Evolutionary conservation across 2,329 filamentous ascomycete species (phyloP).

Genomic region (Phialophora tarda): DNA sequence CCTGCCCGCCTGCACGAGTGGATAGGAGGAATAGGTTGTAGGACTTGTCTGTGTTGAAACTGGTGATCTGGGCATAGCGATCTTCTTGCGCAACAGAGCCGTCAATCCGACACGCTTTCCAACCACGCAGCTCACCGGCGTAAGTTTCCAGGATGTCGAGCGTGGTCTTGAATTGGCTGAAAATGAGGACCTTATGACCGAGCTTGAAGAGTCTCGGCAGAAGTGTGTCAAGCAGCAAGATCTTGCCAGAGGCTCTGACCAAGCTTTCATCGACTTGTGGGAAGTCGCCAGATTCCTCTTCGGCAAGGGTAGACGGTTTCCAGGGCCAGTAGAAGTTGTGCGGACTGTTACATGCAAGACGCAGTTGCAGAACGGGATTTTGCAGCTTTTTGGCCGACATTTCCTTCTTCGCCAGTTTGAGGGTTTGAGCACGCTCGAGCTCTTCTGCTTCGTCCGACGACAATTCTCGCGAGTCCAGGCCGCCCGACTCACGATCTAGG

Average conservation of each 20-base stretch:
- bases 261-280: constrained; percentile 76
- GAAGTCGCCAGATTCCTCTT: constrained; percentile 55
- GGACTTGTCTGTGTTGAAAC: constrained; percentile 70
- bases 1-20: constrained; percentile 89
- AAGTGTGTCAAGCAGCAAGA: constrained; percentile 88
- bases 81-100: constrained; percentile 79
- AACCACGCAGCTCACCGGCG: constrained; percentile 74
- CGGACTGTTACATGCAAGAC: constrained; percentile 88
- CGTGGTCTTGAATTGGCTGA: constrained; percentile 95
- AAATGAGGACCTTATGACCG: constrained; percentile 90
- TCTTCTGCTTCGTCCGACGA: constrained; percentile 43
- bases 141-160: constrained; percentile 91
- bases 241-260: constrained; percentile 88
- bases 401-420: constrained; percentile 69
- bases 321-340: constrained; percentile 98
- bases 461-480: constrained; percentile 34
- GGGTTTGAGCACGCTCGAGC: constrained; percentile 40
- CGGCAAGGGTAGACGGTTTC: constrained; percentile 66
- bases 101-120: constrained; percentile 88
- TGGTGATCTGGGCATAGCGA: constrained; percentile 71
- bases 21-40: constrained; percentile 83
- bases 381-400: constrained; percentile 90
- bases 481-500: constrained; percentile 26
- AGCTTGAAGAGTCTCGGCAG: constrained; percentile 74
- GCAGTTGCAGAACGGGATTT: constrained; percentile 89